These are phyloP conservation scores for Elsinoe ampelina DNA, from an alignment of 2,329 filamentous ascomycete species.

Conservation along the genomic window DNA sequence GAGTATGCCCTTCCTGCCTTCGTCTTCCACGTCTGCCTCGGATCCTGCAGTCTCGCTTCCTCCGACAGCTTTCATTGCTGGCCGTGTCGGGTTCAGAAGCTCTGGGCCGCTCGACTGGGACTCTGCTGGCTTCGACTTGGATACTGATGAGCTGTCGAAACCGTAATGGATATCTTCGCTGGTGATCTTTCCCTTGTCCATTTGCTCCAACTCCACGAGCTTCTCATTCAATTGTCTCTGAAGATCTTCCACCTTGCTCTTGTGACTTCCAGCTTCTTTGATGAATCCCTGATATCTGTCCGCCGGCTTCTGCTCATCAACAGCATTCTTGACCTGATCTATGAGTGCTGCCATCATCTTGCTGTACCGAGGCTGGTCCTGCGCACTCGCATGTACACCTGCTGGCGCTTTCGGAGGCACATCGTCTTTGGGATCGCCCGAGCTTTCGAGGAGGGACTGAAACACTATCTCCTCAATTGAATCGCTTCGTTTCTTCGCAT, in stretches of 20 bases:
- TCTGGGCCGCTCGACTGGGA: conserved; percentile 17
- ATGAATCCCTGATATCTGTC: conserved; percentile 66
- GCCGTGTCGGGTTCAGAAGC: conserved; percentile 59
- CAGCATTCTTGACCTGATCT: conserved; percentile 80
- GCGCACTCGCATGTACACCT: conserved; percentile 66
- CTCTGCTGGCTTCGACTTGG: conserved; percentile 39
- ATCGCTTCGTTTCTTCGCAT: conserved; percentile 46
- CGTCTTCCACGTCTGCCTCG: conserved; percentile 54
- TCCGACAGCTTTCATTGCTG: conserved; percentile 29
- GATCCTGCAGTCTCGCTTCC: conserved; percentile 46
- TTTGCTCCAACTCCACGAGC: conserved; percentile 71
- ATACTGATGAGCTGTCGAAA: conserved; percentile 78
- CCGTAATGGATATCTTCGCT: conserved; percentile 82
- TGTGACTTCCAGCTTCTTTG: conserved; percentile 65
- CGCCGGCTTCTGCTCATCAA: conserved; percentile 63
- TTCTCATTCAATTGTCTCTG: conserved; percentile 67
- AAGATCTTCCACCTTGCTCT: conserved; percentile 65
- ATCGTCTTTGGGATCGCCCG: conserved; percentile 60
- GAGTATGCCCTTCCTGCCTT: conserved; percentile 33
- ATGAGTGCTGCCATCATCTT: conserved; percentile 98
- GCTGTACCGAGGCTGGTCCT: conserved; percentile 74
- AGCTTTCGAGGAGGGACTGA: conserved; percentile 75
- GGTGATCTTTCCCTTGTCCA: conserved; percentile 83
- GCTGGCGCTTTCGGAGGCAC: conserved; percentile 68
- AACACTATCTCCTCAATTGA: conserved; percentile 78